phyloP scores from a whole-genome alignment of 176 grass and related monocot species.

The Thalia dealbata region DNA sequence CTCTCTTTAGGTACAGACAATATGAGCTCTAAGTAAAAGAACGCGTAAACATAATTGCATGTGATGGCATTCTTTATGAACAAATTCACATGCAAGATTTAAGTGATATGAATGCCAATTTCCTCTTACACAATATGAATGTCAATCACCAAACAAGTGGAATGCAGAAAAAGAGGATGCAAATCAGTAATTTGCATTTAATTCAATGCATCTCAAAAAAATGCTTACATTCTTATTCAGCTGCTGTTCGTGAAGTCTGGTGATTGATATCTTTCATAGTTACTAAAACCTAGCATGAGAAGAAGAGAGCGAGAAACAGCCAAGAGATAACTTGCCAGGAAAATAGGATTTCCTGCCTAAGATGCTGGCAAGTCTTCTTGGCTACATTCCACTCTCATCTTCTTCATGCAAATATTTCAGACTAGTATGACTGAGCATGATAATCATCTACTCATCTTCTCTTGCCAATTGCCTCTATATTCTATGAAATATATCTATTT shows the following conservation, averaged over 20 bases:
- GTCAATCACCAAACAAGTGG: too few relatives aligned
- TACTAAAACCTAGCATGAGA: neutral
- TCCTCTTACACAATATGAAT: too few relatives aligned
- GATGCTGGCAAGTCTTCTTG: neutral
- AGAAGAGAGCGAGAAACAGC: neutral
- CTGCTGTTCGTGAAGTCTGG: neutral
- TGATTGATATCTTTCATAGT: neutral
- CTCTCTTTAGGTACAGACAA: too few relatives aligned
- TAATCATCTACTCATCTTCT: neutral
- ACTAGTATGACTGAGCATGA: neutral
- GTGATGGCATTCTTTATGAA: too few relatives aligned
- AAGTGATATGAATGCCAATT: too few relatives aligned
- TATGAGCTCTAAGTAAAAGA: too few relatives aligned
- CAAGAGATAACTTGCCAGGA: neutral
- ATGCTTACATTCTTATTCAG: neutral
- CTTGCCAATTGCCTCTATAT: neutral
- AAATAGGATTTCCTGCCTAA: neutral
- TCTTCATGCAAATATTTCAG: neutral
- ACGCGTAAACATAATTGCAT: too few relatives aligned
- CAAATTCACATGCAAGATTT: too few relatives aligned
- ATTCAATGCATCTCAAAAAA: too few relatives aligned
- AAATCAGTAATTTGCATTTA: too few relatives aligned
- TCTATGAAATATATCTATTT: neutral
- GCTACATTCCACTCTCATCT: neutral
- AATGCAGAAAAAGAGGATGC: too few relatives aligned